Conservation (phyloP, 2,329 filamentous ascomycete genomes). For the Dothistroma pini region DNA sequence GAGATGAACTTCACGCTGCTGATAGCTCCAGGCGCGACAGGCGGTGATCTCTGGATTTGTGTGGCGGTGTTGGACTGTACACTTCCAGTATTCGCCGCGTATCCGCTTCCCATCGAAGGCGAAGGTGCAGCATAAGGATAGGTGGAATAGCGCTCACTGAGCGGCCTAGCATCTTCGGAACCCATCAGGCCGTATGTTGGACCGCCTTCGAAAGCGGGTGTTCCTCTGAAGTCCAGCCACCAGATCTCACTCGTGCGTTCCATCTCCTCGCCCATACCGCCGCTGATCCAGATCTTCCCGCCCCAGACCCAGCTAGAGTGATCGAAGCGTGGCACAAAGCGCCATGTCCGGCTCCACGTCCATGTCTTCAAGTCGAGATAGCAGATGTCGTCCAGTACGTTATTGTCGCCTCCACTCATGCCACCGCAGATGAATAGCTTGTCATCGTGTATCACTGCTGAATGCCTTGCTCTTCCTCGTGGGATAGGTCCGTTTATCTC, state of each 20-base stretch:
- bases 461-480: slow-evolving; percentile 86
- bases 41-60: slow-evolving; percentile 45
- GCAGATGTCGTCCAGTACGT: slow-evolving; percentile 92
- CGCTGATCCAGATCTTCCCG: slow-evolving; percentile 93
- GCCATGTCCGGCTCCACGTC: slow-evolving; percentile 96
- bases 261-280: slow-evolving; percentile 92
- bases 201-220: slow-evolving; percentile 64
- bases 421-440: slow-evolving; percentile 94
- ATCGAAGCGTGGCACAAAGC: slow-evolving; percentile 90
- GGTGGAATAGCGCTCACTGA: slow-evolving; percentile 31
- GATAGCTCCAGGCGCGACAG: slow-evolving; percentile 75
- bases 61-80: slow-evolving; percentile 53
- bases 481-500: slow-evolving; percentile 79
- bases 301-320: slow-evolving; percentile 93
- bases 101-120: slow-evolving; percentile 46
- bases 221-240: slow-evolving; percentile 95
- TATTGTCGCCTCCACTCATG: slow-evolving; percentile 89
- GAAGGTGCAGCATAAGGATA: slow-evolving; percentile 23
- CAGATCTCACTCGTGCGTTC: slow-evolving; percentile 93
- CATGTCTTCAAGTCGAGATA: slow-evolving; percentile 96
- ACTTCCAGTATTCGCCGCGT: slow-evolving; percentile 69
- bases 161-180: slow-evolving; percentile 33
- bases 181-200: slow-evolving; percentile 31
- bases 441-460: slow-evolving; percentile 90
- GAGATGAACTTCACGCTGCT: slow-evolving; percentile 87